A percentile compares a stretch with the other conserved stretches of the same genome.
Evolutionary conservation across 1,284 basidiomycete species (phyloP).

Genomic region (Sphaerobolus stellatus): DNA sequence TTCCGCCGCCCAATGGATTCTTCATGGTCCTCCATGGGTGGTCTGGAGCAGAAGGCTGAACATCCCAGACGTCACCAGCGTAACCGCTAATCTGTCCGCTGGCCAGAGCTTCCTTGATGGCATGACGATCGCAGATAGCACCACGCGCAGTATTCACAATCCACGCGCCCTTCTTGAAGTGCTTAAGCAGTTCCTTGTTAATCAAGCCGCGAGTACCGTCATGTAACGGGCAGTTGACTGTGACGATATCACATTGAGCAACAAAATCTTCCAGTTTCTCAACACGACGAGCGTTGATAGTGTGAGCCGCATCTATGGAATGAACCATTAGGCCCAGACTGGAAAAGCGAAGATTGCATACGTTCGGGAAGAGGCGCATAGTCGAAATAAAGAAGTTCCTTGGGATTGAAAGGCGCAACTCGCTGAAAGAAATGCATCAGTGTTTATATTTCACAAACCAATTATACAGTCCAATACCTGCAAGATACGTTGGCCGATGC

Average conservation of each 20-base stretch:
- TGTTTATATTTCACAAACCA: not conserved
- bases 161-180: slow-evolving; percentile 93
- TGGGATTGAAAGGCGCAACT: slow-evolving; percentile 83
- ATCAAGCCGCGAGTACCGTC: slow-evolving; percentile 82
- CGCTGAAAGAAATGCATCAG: slow-evolving; percentile 53
- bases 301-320: slow-evolving; percentile 60
- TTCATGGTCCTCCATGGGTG: slow-evolving; percentile 86
- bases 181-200: slow-evolving; percentile 79
- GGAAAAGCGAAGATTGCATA: slow-evolving; percentile 25
- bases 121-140: slow-evolving; percentile 86
- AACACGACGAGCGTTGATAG: slow-evolving; percentile 74
- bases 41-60: slow-evolving; percentile 82
- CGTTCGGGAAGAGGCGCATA: slow-evolving; percentile 79
- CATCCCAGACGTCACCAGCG: slow-evolving; percentile 73
- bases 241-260: slow-evolving; percentile 75
- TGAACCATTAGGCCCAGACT: slow-evolving; percentile 22
- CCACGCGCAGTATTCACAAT: slow-evolving; percentile 94
- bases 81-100: slow-evolving; percentile 75
- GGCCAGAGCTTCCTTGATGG: slow-evolving; percentile 74
- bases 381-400: slow-evolving; percentile 93
- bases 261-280: slow-evolving; percentile 87
- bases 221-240: slow-evolving; percentile 90
- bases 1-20: slow-evolving; percentile 78
- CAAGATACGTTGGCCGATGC: slow-evolving; percentile 89
- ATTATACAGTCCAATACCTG: not conserved